Percentiles rank a stretch among this genome's conserved stretches.
Evolutionary conservation across 2,329 filamentous ascomycete species (phyloP).

Genomic region (Phoma sp.): DNA sequence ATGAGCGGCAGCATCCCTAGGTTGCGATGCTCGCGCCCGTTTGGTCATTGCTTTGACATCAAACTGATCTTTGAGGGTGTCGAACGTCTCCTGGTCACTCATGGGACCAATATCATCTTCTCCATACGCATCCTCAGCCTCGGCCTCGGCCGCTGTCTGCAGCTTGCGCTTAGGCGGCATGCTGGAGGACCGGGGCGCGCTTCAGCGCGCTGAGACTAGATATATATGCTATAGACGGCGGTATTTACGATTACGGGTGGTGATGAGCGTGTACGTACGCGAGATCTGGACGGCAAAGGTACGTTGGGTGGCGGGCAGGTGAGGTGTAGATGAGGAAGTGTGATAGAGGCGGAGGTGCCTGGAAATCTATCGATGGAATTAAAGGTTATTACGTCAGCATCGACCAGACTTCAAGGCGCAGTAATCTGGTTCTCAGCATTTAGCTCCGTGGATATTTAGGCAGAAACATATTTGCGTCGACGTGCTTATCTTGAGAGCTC

Average conservation of each 20-base stretch:
- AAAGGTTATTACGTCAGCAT: conserved; percentile 16
- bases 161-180: conserved; percentile 58
- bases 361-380: not conserved
- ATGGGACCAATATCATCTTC: conserved; percentile 57
- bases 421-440: not conserved
- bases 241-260: not conserved
- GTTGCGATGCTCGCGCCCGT: conserved; percentile 31
- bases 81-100: conserved; percentile 58
- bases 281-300: not conserved
- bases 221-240: conserved; percentile 42
- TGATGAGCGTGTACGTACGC: not conserved
- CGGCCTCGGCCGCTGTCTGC: conserved; percentile 38
- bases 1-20: conserved; percentile 61
- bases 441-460: too few species aligned
- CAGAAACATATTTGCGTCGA: too few species aligned
- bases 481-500: too few species aligned
- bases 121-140: conserved; percentile 62
- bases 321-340: not conserved
- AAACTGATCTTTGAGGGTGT: conserved; percentile 52
- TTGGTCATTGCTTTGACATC: conserved; percentile 46
- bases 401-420: not conserved
- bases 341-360: conserved; percentile 15
- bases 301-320: conserved; percentile 1
- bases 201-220: conserved; percentile 25
- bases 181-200: conserved; percentile 13